phyloP scores from a whole-genome alignment of 192 early-diverging fungal species.

The Coemansia sp. region DNA sequence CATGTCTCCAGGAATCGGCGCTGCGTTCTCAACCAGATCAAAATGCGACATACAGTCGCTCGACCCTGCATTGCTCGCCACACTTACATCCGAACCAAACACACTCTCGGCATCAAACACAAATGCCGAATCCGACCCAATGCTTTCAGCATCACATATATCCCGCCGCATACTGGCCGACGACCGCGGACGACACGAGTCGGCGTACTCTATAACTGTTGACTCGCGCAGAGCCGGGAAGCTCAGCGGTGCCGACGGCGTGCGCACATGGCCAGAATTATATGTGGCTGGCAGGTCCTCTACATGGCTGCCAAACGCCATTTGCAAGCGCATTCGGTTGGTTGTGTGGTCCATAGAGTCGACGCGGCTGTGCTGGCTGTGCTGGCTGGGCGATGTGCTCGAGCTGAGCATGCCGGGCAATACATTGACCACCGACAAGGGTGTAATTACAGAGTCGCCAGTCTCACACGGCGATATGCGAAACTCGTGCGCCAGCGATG shows the following conservation, averaged over 20 bases:
- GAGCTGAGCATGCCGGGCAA: constrained; percentile 17
- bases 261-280: constrained; percentile 10
- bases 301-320: constrained; percentile 16
- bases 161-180: constrained; percentile 2
- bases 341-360: not conserved
- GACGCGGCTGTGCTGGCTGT: constrained; percentile 1
- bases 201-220: not conserved
- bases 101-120: too few species aligned
- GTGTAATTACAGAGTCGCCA: constrained; percentile 38
- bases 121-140: not conserved
- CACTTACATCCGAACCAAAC: not conserved
- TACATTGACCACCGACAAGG: constrained; percentile 51
- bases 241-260: constrained; percentile 23
- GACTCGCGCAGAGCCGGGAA: constrained; percentile 7
- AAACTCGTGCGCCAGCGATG: constrained; percentile 14
- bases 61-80: not conserved
- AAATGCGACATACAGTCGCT: constrained; percentile 20
- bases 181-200: constrained; percentile 16
- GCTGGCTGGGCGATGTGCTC: constrained; percentile 26
- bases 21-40: constrained; percentile 45
- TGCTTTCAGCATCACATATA: constrained; percentile 33
- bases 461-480: constrained; percentile 32
- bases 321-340: constrained; percentile 4
- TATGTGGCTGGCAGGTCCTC: constrained; percentile 17
- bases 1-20: constrained; percentile 6